Conservation (phyloP, 2,329 filamentous ascomycete genomes). For the Nothomitra cinnamomea region DNA sequence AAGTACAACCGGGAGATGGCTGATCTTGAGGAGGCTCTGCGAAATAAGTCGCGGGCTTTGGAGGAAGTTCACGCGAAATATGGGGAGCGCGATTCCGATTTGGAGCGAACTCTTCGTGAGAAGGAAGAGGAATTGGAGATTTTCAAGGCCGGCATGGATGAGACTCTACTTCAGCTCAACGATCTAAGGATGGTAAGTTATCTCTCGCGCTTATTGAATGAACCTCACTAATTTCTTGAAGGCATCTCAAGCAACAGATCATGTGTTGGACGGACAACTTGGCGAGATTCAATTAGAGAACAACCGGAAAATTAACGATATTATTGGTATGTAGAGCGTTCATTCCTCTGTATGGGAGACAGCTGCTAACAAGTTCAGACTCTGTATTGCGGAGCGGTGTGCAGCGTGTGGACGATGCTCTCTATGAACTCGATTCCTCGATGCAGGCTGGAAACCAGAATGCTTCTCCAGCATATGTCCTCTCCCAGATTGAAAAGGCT, state of each 20-base stretch:
- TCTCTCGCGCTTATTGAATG: too few species aligned
- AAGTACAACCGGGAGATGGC: conserved; percentile 97
- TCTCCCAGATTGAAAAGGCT: conserved; percentile 95
- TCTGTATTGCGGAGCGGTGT: conserved; percentile 89
- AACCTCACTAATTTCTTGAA: neutral
- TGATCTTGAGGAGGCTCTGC: conserved; percentile 81
- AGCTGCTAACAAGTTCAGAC: conserved; percentile 29
- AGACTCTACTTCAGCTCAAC: conserved; percentile 82
- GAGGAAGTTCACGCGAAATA: conserved; percentile 69
- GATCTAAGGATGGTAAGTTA: conserved; percentile 48
- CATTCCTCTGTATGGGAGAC: neutral
- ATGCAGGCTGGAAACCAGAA: conserved; percentile 99
- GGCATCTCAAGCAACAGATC: conserved; percentile 48
- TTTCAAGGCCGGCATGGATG: conserved; percentile 95
- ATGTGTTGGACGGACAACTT: conserved; percentile 75
- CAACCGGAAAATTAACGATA: conserved; percentile 85
- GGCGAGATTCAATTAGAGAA: conserved; percentile 77
- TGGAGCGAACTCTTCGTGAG: conserved; percentile 70
- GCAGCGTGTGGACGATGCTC: conserved; percentile 81
- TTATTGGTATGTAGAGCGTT: conserved; percentile 37
- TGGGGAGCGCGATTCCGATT: conserved; percentile 65
- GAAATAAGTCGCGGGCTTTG: conserved; percentile 70
- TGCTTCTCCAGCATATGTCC: conserved; percentile 80
- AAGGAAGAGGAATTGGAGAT: conserved; percentile 98
- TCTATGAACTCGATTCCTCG: conserved; percentile 92